Percentiles rank a stretch among this genome's conserved stretches.
Conservation (phyloP, 129 eudicot genomes). For the Sambucus nigra region DNA sequence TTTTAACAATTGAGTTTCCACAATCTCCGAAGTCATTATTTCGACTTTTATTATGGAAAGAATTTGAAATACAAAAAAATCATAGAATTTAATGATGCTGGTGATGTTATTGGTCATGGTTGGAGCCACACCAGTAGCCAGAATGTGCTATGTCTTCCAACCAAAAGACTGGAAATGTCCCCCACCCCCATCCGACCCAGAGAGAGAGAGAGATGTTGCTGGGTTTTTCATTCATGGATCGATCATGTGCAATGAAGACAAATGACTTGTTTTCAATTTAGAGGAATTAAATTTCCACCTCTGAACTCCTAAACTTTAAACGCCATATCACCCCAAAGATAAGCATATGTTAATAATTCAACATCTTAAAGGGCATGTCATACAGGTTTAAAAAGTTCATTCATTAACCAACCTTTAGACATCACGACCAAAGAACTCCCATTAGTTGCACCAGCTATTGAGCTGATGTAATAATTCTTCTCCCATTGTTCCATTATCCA, state of each 20-base stretch:
- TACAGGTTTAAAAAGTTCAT: not conserved
- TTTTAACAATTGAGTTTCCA: not conserved
- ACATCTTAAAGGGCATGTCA: not conserved
- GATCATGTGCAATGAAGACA: too few relatives aligned
- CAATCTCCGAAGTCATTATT: not conserved
- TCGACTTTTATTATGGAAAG: not conserved
- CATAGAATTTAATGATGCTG: not conserved
- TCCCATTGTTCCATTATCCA: conserved; percentile 99
- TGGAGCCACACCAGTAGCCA: too few relatives aligned
- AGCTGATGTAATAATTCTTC: conserved; percentile 88
- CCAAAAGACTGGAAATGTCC: too few relatives aligned
- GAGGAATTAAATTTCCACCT: too few relatives aligned
- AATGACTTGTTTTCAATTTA: too few relatives aligned
- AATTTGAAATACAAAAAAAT: not conserved
- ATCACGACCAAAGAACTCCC: conserved; percentile 94
- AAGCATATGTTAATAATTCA: not conserved
- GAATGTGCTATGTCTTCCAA: too few relatives aligned
- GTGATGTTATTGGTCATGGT: too few relatives aligned
- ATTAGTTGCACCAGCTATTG: conserved; percentile 89
- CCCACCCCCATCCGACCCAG: too few relatives aligned
- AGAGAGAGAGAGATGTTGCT: not conserved
- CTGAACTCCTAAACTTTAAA: too few relatives aligned
- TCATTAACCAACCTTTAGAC: conserved; percentile 72
- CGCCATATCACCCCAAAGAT: too few relatives aligned
- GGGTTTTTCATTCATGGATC: too few relatives aligned